Evolutionary conservation across 345 rosid species (phyloP).

Genomic region (Murraya koenigii): DNA sequence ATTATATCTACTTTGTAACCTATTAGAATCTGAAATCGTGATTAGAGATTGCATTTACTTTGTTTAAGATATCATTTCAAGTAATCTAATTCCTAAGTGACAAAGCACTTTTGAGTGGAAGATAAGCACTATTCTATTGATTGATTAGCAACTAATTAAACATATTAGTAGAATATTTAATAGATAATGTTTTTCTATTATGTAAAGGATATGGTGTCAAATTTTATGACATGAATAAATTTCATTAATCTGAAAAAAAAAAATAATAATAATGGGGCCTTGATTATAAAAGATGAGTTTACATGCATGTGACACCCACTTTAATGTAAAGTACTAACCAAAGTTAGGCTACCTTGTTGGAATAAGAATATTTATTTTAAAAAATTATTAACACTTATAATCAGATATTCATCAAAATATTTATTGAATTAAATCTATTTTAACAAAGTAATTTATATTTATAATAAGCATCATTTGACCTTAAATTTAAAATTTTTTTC

Average conservation of each 20-base stretch:
- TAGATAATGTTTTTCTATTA: conserved; percentile 1
- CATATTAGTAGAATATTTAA: neutral
- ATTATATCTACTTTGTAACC: conserved; percentile 1
- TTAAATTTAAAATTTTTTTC: too few species aligned
- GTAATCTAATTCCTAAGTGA: neutral
- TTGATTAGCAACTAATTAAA: neutral
- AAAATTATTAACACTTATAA: too few species aligned
- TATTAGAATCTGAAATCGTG: conserved; percentile 13
- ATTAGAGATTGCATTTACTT: neutral
- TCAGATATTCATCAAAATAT: too few species aligned
- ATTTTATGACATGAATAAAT: neutral
- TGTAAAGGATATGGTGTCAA: neutral
- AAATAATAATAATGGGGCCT: neutral
- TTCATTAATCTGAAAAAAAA: neutral
- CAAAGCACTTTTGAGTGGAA: conserved; percentile 15
- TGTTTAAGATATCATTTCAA: neutral
- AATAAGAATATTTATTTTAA: too few species aligned
- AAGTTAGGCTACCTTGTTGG: neutral
- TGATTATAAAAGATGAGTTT: neutral
- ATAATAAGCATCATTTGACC: too few species aligned
- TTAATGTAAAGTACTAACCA: neutral
- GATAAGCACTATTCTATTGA: neutral
- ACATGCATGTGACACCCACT: neutral
- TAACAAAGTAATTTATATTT: too few species aligned
- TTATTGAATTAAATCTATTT: too few species aligned